Conservation (phyloP, 129 eudicot genomes). For the Arctium minus region DNA sequence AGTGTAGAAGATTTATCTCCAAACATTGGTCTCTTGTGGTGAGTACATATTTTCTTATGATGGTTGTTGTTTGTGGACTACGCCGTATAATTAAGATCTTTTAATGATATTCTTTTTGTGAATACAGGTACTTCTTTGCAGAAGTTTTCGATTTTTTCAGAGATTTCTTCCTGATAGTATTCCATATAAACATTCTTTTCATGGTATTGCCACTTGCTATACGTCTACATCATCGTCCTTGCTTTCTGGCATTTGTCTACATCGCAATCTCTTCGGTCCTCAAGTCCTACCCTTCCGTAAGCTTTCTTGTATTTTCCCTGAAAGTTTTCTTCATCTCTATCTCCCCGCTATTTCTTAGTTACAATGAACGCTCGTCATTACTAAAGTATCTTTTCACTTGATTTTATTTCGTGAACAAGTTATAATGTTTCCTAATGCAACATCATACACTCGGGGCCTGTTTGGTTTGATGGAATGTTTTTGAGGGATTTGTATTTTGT, state of each 20-base stretch:
- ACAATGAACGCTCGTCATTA: background rate
- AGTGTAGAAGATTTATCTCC: conserved; percentile 90
- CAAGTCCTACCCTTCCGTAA: conserved; percentile 94
- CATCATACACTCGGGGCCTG: background rate
- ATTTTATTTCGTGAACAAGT: background rate
- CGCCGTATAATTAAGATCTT: background rate
- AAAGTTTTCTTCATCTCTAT: background rate
- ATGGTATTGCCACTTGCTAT: conserved; percentile 91
- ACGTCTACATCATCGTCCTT: conserved; percentile 84
- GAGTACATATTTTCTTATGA: conserved; percentile 23
- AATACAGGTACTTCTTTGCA: conserved; percentile 96
- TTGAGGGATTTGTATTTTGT: too few species aligned
- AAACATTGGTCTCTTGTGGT: conserved; percentile 94
- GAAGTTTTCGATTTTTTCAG: conserved; percentile 96
- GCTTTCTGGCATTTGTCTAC: conserved; percentile 84
- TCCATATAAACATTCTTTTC: conserved; percentile 84
- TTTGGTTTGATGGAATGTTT: background rate
- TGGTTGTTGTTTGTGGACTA: conserved; percentile 1
- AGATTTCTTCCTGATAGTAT: conserved; percentile 79
- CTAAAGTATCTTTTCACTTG: background rate
- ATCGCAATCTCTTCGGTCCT: conserved; percentile 83
- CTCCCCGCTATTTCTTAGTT: background rate
- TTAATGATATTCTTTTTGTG: conserved; percentile 3
- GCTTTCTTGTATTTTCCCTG: background rate
- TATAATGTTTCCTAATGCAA: background rate